Evolutionary conservation across 2,329 filamentous ascomycete species (phyloP), one percentile per base, ranked within the genome.

Genomic region (Salinomyces thailandicus): DNA sequence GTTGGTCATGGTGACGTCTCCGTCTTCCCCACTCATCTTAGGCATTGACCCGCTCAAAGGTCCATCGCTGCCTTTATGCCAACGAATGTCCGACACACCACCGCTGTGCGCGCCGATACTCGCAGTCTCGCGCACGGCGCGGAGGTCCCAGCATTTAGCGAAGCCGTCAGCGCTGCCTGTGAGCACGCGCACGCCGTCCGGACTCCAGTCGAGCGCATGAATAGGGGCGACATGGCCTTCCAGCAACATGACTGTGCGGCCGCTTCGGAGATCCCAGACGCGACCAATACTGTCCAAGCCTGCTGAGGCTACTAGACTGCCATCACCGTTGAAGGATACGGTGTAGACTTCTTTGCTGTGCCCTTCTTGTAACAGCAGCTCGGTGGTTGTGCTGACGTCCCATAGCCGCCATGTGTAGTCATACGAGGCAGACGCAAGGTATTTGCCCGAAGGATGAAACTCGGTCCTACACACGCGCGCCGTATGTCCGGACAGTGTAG

Each of bases 371-470:
- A 93, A 69, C 1, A 93, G 69, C 2, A 96, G 64, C 55, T 96
- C 87, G 2, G 79, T 79, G 0, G 78, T 84, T 0, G 81, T 91
- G 48, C 85, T 79, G 1, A 96, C 77, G 57, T 96, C 89, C 89
- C 91, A 98, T 20, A 98, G 68, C 30, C 89, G 77, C 91, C 91
- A 98, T 0, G 91, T 94, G 2, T 86, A 94, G 57, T 98, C 91
- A 52, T 91, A 91, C 0, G 86, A 94, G 5, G 91, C 91, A 1
- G 87, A 94, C 4, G 89, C 91, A 5, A 96, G 68, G 53, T 89
- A 96, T 43, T 73, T 73, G 3, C 89, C 89, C 0, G 85, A 93
- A 0, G 91, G 91, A 49, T 98, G 91, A 54, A 96, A 94, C 41
- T 94, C 91, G 9, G 93, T 81, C 38, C 89, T 77, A 51, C 86